Base-by-base conservation (phyloP, 371 early-diverging fungal genomes). In the Funneliformis caledonium region DNA sequence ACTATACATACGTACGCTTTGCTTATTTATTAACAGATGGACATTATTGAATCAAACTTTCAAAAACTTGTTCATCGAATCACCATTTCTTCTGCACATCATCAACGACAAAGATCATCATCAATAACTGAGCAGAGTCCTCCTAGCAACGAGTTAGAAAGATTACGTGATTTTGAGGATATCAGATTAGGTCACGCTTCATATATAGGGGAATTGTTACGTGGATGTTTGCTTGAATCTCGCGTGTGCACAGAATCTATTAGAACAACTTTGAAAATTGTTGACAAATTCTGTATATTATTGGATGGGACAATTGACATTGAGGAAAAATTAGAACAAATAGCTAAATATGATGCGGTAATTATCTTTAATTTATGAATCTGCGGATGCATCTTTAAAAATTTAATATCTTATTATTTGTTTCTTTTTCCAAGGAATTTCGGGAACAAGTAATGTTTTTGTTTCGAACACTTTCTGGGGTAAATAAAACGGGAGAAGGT, bases 11-110 rank as follows among this genome's bases (percentile, higher is more conserved):
- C 22, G 37, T 2, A 45, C 4, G 22, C 37, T 14, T n/a, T 45
- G 19, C 12, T 81, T 60, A 2, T 47, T 76, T 43, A 48, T 45
- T 42, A 2, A 26, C 82, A 92, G 93, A 89, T 88, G 85, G 92
- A 94, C 83, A 90, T 94, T 0, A 87, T 94, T n/a, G 87, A 87
- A 4, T 81, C 87, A 6, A 85, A 85, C 37, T 88, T 84, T 76
- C 83, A 87, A 47, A 60, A 75, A 37, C 83, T 90, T 14, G 69
- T 85, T 68, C 75, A 80, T 14, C 83, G 56, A 19, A 83, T 86
- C n/a, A 50, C 67, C 2, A 67, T 69, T 22, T 80, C 79, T 19
- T 81, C 83, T 47, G 42, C 80, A 16, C 78, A 76, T 50, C 81
- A 47, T 65, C 60, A n/a, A 72, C 72, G 11, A 12, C 42, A 12